Evolutionary conservation across 805 yeast genomes (phyloP).

Genomic region (Brettanomyces sp.): DNA sequence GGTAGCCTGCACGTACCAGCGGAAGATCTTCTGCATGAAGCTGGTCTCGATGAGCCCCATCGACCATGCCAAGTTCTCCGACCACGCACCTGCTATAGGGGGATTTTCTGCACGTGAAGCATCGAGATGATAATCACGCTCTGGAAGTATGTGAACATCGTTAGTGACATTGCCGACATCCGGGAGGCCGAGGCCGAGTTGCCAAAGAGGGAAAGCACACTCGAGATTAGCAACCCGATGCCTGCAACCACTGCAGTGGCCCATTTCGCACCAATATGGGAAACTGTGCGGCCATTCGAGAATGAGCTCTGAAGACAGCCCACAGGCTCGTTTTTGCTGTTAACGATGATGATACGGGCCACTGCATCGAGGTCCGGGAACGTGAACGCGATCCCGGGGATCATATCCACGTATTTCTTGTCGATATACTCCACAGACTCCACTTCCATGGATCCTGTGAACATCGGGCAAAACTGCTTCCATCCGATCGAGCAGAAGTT

Average conservation of each 20-base stretch:
- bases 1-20: constrained; percentile 81
- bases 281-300: constrained; percentile 69
- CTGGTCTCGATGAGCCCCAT: constrained; percentile 75
- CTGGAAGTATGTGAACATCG: constrained; percentile 82
- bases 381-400: constrained; percentile 79
- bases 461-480: constrained; percentile 86
- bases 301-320: constrained; percentile 75
- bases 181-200: constrained; percentile 85
- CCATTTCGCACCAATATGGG: constrained; percentile 82
- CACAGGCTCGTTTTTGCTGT: constrained; percentile 30
- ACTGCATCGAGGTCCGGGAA: constrained; percentile 85
- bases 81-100: constrained; percentile 94
- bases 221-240: constrained; percentile 74
- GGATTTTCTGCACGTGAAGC: constrained; percentile 78
- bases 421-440: constrained; percentile 59
- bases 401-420: constrained; percentile 35
- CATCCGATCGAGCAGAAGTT: constrained; percentile 61
- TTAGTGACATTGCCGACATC: constrained; percentile 76
- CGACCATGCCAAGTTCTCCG: constrained; percentile 89
- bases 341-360: constrained; percentile 42
- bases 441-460: constrained; percentile 72
- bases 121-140: constrained; percentile 74
- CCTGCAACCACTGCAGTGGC: constrained; percentile 89
- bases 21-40: constrained; percentile 78
- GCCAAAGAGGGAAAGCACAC: constrained; percentile 74